Conservation (phyloP, 768 basidiomycete species). For the Phanerochaete carnosa region DNA sequence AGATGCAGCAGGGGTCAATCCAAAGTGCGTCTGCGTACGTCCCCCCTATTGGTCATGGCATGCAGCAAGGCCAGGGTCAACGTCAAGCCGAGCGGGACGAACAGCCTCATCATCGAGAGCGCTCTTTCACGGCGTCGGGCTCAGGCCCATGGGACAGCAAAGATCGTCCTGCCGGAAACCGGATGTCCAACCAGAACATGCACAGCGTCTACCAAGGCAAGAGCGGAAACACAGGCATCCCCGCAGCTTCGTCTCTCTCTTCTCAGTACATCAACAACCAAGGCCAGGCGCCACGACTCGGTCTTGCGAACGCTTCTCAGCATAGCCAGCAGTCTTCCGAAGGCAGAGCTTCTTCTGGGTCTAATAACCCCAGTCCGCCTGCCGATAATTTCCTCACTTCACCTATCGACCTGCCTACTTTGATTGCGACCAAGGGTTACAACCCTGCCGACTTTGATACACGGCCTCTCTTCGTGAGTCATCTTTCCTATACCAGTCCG, state of each 20-base stretch:
- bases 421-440: constrained; percentile 87
- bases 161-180: constrained; percentile 52
- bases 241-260: constrained; percentile 72
- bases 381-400: constrained; percentile 44
- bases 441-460: constrained; percentile 85
- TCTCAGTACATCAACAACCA: constrained; percentile 71
- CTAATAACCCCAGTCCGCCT: constrained; percentile 14
- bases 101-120: constrained; percentile 29
- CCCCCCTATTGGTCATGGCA: constrained; percentile 39
- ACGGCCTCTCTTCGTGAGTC: constrained; percentile 68
- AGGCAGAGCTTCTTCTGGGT: neutral
- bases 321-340: neutral
- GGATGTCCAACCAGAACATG: constrained; percentile 68
- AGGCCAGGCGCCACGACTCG: constrained; percentile 27
- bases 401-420: constrained; percentile 81
- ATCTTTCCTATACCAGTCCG: neutral
- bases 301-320: constrained; percentile 8
- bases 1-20: constrained; percentile 46
- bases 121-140: constrained; percentile 34
- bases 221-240: constrained; percentile 35
- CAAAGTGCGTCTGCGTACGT: constrained; percentile 50
- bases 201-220: constrained; percentile 52
- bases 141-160: constrained; percentile 61
- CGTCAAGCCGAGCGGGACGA: constrained; percentile 17
- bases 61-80: constrained; percentile 33